Base-by-base conservation (phyloP, 139 green algal species). In the Edaphochlamys debaryana region DNA sequence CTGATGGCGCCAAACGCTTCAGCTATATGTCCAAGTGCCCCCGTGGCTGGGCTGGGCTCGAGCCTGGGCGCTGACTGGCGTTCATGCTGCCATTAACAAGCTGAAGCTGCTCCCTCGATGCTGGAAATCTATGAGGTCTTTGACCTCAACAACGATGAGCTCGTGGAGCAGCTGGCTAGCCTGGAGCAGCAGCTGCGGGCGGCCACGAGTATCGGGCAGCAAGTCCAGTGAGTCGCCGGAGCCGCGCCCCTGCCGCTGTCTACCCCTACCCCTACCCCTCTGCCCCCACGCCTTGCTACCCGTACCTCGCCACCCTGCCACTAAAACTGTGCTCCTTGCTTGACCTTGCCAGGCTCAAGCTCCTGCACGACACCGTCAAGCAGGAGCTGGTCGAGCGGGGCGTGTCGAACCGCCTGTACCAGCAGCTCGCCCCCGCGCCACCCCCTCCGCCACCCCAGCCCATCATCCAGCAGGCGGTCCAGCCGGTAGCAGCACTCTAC, bases 381-480 rank as follows among this genome's bases (percentile, higher is more conserved):
- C 79, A 85, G 45, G 87, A 90, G 79, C 79, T 90, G 66, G 54
- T 85, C 45, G 87, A 90, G 72, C 78, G 87, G 17, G 82, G 87
- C 27, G 48, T 81, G 41, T 88, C 87, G 0, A 32, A 84, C 25
- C 60, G 50, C 25, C 6, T 90, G 19, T 73, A 83, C 30, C 69
- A 88, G 23, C 82, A 88, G 82, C 82, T 90, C n/a, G 67, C 75
- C 23, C 78, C 84, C 8, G 19, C 48, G 15, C 48, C 48, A 22
- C 40, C 40, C 50, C 48, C 63, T 6, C 25, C 29, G 71, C n/a
- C 37, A 9, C 54, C 54, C 54, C 54, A 63, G 22, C 54, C 54
- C 34, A 15, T 67, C 52, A 22, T 66, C 8, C 52, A 79, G 52
- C 74, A 70, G 40, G 40, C 37, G 37, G 36, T 54, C 25, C 38